Evolutionary conservation across 176 grass and related monocot genomes (phyloP), one percentile per base, ranked within the genome.

Genomic region (Saccharum spontaneum): DNA sequence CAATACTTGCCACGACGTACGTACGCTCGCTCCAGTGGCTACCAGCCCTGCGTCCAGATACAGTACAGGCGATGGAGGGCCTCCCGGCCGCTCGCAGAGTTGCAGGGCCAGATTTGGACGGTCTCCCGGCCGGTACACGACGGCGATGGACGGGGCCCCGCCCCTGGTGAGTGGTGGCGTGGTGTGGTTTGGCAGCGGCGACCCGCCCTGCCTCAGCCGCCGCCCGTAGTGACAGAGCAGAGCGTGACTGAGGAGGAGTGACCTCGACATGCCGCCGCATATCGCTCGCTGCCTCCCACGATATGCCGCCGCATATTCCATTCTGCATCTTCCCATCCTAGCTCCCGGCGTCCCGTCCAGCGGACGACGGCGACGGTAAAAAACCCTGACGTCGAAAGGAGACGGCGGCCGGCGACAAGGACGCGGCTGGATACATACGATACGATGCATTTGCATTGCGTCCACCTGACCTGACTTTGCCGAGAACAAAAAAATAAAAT

Each of bases 221-320:
- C 5, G 28, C 30, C 28, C 4, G 20, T 8, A n/a, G 8, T 18
- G 8, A 10, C 34, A 18, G 36, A 48, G 12, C 4, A 46, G 45
- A 6, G 49, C 49, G 49, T 52, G 49, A 52, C 11, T 12, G 4
- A 26, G 38, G 9, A 49, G 14, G 46, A 16, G 48, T 49, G 9
- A 50, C 5, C 50, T 40, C 0, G 86, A 83, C 78, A 46, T 20
- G 34, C 83, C 79, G 78, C 83, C 78, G 88, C 83, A 90, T 90
- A 90, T 89, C 33, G 33, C 3, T 33, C 33, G 33, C 33, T 33
- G 33, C 3, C 10, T 69, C 65, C n/a, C 50, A 67, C 79, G 79
- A 77, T 86, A 86, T 66, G 78, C 83, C 83, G 79, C 83, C 78
- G 88, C 83, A 90, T 90, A 86, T 89, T 86, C 88, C 78, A 63